phyloP scores from a whole-genome alignment of 495 filamentous ascomycete species.

The Penicillium bovifimosum region DNA sequence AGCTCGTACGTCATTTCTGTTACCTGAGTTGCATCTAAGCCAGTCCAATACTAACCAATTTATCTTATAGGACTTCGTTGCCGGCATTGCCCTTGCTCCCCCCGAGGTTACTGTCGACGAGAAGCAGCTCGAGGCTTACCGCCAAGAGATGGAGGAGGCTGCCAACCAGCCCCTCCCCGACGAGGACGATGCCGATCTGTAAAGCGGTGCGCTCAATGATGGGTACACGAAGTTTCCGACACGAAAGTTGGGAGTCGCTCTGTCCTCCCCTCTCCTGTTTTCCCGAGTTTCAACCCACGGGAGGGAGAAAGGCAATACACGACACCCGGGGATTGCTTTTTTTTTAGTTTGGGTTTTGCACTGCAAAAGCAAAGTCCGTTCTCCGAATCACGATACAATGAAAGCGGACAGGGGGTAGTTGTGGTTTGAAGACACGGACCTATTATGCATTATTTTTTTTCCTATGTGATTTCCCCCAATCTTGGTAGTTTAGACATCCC shows the following conservation, averaged over 20 bases:
- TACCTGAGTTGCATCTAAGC: background rate
- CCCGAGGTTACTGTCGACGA: constrained; percentile 85
- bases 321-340: constrained; percentile 7
- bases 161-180: constrained; percentile 82
- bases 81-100: constrained; percentile 87
- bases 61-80: constrained; percentile 80
- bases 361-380: constrained; percentile 17
- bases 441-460: constrained; percentile 35
- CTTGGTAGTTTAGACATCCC: constrained; percentile 44
- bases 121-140: constrained; percentile 72
- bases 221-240: constrained; percentile 13
- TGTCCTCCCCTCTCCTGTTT: background rate
- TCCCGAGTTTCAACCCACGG: background rate
- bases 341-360: constrained; percentile 15
- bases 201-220: constrained; percentile 24
- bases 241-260: constrained; percentile 9
- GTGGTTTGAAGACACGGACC: constrained; percentile 34
- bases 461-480: constrained; percentile 27
- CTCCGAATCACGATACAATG: constrained; percentile 42
- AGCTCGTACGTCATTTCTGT: constrained; percentile 57
- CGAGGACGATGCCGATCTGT: constrained; percentile 84
- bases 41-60: constrained; percentile 13
- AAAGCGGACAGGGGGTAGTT: constrained; percentile 34
- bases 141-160: constrained; percentile 82
- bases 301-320: background rate